These are phyloP conservation scores for Vaccinium darrowii DNA, from an alignment of 148 eudicot genomes.

Conservation along the genomic window DNA sequence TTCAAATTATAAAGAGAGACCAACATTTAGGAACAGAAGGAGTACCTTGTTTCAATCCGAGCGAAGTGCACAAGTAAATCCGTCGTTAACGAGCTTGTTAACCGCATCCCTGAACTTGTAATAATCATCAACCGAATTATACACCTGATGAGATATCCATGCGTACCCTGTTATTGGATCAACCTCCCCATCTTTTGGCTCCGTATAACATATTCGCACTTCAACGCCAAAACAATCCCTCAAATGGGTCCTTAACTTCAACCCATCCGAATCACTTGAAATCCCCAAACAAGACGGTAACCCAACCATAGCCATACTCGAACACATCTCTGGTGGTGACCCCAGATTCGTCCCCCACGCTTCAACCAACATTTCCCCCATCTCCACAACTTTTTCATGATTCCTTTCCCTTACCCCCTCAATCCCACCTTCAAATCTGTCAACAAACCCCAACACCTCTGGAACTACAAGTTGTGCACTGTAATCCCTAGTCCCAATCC, in stretches of 20 bases:
- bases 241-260: slow-evolving; percentile 67
- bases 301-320: slow-evolving; percentile 88
- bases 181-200: slow-evolving; percentile 57
- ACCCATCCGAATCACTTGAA: slow-evolving; percentile 51
- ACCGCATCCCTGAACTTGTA: slow-evolving; percentile 73
- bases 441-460: slow-evolving; percentile 67
- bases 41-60: slow-evolving; percentile 44
- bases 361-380: slow-evolving; percentile 70
- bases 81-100: slow-evolving; percentile 56
- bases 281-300: slow-evolving; percentile 69
- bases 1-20: no score
- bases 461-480: slow-evolving; percentile 85
- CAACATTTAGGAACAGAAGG: no score
- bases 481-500: slow-evolving; percentile 93
- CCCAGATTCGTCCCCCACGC: slow-evolving; percentile 88
- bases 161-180: slow-evolving; percentile 85
- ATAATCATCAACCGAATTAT: slow-evolving; percentile 68
- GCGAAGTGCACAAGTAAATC: slow-evolving; percentile 60
- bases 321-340: slow-evolving; percentile 78
- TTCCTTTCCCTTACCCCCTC: slow-evolving; percentile 86
- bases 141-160: slow-evolving; percentile 90
- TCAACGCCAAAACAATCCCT: slow-evolving; percentile 71
- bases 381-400: slow-evolving; percentile 72
- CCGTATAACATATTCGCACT: slow-evolving; percentile 74
- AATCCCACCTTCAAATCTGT: slow-evolving; percentile 83